Base-by-base conservation (phyloP, 805 yeast genomes). In the Cyberlindnera veronae region DNA sequence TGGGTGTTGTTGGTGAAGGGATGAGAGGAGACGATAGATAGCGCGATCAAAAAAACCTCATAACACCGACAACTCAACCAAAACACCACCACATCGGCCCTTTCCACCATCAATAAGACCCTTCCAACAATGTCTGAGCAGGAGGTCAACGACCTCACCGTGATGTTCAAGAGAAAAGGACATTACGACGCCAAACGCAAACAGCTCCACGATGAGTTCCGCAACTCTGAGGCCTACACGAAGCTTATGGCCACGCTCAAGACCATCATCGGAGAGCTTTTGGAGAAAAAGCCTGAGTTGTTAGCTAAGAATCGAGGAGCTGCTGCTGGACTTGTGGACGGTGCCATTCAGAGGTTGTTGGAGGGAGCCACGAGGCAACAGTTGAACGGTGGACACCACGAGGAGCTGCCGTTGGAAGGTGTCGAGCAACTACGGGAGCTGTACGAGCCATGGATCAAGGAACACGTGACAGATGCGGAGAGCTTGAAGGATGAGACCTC, bases 371-470 rank as follows among this genome's bases (percentile, higher is more conserved):
- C 13, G 13, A 24, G 11, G 28, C 28, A 14, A 7, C 28, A 24
- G 13, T 12, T 24, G 28, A 14, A 24, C 12, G 28, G 28, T 24
- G 28, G 28, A 5, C 13, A 13, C 14, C 28, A 24, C 28, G 35
- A 32, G 8, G 28, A n/a, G 21, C 12, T 21, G 3, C 16, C 21
- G 14, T 19, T 29, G 11, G 18, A 28, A 9, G 32, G 38, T 15
- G 32, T 22, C 10, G 42, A 39, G 32, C 38, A 41, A 19, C 5
- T 28, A 5, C 16, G 18, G 11, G 38, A 37, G 16, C 36, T 55
- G 1, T 46, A 49, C 28, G 53, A 52, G 17, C 45, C 46, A n/a
- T 45, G 53, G 37, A 49, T 52, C 9, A 39, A 49, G 23, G 40
- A 37, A 16, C 18, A 34, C 11, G 49, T 54, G 3, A 36, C 48